Evolutionary conservation across 2,329 filamentous ascomycete genomes (phyloP), one percentile per base, ranked within the genome.

Genomic region (Apiospora rasikravindrae): DNA sequence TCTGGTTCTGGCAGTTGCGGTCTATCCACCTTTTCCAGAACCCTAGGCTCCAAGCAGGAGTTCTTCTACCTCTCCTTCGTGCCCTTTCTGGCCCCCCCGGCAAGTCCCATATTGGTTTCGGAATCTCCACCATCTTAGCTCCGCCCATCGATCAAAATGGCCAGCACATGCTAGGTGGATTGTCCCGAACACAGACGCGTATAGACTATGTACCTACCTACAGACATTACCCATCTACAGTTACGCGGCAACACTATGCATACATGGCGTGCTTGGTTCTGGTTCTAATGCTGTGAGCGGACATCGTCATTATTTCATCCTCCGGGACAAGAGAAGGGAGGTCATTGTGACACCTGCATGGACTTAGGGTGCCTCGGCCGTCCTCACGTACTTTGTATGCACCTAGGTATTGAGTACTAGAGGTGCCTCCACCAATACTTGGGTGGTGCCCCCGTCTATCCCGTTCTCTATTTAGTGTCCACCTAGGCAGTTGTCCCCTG

Each of bases 321-420:
- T 22, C 33, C 33, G 19, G 57, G 57, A 13, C 57, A 24, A 40
- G 57, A 40, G 33, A n/a, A 69, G 67, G 67, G 67, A 69, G 67
- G 44, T 22, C 44, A 33, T n/a, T n/a, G 44, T 47, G 37, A 44
- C 44, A 45, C 47, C 67, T 69, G 72, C 74, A 33, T 77, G 75
- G 69, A 71, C 73, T 14, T 14, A 42, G 67, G 67, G 67, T 49
- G 44, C 44, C 44, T 69, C 44, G 67, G 67, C 67, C 67, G 47
- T 49, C 67, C 10, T 47, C 26, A 37, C 44, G 19, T 44, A 42
- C 44, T 33, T 22, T 24, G 29, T 8, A 8, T 45, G 40, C 10
- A 49, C n/a, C 5, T 49, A 42, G 8, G 40, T 42, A 42, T 42
- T 49, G 45, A 22, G 44, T 69, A 69, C 44, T 69, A 33, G 44